phyloP scores from a whole-genome alignment of 78 protist genomes.

The Polysphondylium violaceum region DNA sequence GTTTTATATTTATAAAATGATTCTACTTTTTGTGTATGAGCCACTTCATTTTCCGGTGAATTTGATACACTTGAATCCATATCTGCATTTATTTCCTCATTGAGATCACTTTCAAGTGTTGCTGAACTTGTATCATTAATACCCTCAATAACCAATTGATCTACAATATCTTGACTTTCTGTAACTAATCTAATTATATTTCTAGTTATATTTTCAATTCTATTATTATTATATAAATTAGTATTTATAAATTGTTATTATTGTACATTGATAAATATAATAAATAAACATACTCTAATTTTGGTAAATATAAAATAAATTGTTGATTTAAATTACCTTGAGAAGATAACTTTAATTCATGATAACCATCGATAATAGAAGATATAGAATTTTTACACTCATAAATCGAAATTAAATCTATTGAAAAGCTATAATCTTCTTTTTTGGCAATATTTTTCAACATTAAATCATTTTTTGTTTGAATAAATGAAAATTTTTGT shows the following conservation, averaged over 20 bases:
- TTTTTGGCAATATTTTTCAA: conserved; percentile 3
- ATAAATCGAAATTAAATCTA: conserved; percentile 53
- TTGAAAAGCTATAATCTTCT: conserved; percentile 55
- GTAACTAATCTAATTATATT: conserved; percentile 63
- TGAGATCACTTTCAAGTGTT: not conserved
- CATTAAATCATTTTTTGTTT: not conserved
- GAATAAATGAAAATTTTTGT: conserved; percentile 53
- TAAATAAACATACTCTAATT: conserved; percentile 23
- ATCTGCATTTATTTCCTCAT: conserved; percentile 21
- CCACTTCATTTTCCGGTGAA: not conserved
- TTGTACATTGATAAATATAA: conserved; percentile 2
- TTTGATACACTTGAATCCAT: not conserved
- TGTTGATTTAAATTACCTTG: conserved; percentile 44
- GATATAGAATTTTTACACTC: conserved; percentile 41
- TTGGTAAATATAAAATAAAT: conserved; percentile 31
- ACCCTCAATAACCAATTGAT: conserved; percentile 25
- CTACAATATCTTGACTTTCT: conserved; percentile 75
- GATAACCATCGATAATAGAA: conserved; percentile 3
- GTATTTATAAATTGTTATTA: not conserved
- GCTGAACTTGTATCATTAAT: not conserved
- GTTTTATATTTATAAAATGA: not conserved
- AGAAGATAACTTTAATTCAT: conserved; percentile 10
- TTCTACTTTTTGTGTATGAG: not conserved
- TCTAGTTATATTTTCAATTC: conserved; percentile 59
- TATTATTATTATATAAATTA: not conserved